Evolutionary conservation across 1,284 basidiomycete genomes (phyloP), one percentile per base, ranked within the genome.

Genomic region (Ganoderma resinaceum): DNA sequence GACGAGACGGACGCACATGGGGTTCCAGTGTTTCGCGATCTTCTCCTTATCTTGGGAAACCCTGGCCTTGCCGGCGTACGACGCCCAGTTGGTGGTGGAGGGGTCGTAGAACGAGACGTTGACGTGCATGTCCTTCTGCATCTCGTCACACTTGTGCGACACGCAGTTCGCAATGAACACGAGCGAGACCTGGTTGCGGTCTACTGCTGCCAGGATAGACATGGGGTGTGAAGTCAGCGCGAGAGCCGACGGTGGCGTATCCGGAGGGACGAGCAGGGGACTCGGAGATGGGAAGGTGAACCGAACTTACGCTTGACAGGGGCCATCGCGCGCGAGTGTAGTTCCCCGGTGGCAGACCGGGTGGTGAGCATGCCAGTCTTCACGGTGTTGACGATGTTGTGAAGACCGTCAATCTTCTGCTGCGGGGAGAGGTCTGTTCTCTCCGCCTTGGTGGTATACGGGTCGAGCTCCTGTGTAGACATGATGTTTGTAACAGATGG

Each of bases 301-400:
- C 42, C 20, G 4, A 29, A 82, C 88, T 69, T 77, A 93, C 91
- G 87, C 61, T 85, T 82, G 8, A 86, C 83, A 23, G 92, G 91
- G n/a, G 86, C 85, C 95, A 96, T 97, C 43, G 92, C 91, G 62
- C 95, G 87, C 9, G 94, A 90, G 78, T 97, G 95, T 42, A 98
- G 81, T 62, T 86, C 82, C 2, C 95, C 95, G 71, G 89, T 84
- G n/a, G 86, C 77, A n/a, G 88, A 85, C 59, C 91, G 90, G 20
- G 94, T 94, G 20, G 92, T 93, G 63, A 97, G 83, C 91, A 97
- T 95, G 61, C 91, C 92, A 0, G 88, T 89, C 76, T 88, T 84
- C 26, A 89, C 87, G 0, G 83, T 79, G 68, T 88, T 86, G 67
- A 94, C 76, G 69, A 95, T 86, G 43, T 82, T 79, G 70, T 89